Base-by-base conservation (phyloP, 2,329 filamentous ascomycete species). In the Chaetomium sp. region DNA sequence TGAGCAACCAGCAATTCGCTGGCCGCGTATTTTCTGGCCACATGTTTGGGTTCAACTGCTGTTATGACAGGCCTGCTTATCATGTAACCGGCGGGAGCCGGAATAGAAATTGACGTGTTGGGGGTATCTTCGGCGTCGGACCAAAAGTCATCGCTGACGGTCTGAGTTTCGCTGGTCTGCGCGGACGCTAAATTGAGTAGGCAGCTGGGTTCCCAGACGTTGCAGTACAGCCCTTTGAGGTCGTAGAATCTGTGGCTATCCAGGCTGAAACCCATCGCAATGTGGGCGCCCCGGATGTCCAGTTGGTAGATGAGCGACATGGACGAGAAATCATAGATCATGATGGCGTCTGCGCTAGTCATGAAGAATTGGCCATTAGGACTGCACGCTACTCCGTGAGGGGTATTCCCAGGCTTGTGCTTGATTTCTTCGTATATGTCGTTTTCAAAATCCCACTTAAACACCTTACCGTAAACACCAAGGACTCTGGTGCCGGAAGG, bases 121-220 rank as follows among this genome's bases (percentile, higher is more conserved):
- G 27, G 50, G 12, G 16, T n/a, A 4, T 53, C 50, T 2, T n/a
- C 50, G 2, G 50, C 8, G 13, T 53, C 50, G 6, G 25, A 53
- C 50, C 25, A 53, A 16, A 53, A 1, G n/a, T 67, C 61, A 3
- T 62, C 62, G 9, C 27, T 51, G 50, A 67, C 65, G 2, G 64
- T 21, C 10, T 55, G 27, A 0, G 31, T 50, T 38, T 69, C 65
- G 27, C 45, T 58, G 45, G 38, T 23, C 9, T 31, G 27, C 21
- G 60, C 51, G n/a, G 59, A 54, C 23, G 42, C 53, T 1, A 51
- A 23, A 21, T 69, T 69, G 13, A 65, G 38, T 2, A 72, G 66
- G 38, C 68, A 69, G 29, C 66, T 68, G 1, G 70, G 70, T 57
- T 71, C 71, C 71, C 71, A 72, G 16, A 72, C 38, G 45, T 69